A percentile compares a stretch with the other conserved stretches of the same genome.
Evolutionary conservation across 805 yeast genomes (phyloP).

Genomic region (Metschnikowia peoriensis): DNA sequence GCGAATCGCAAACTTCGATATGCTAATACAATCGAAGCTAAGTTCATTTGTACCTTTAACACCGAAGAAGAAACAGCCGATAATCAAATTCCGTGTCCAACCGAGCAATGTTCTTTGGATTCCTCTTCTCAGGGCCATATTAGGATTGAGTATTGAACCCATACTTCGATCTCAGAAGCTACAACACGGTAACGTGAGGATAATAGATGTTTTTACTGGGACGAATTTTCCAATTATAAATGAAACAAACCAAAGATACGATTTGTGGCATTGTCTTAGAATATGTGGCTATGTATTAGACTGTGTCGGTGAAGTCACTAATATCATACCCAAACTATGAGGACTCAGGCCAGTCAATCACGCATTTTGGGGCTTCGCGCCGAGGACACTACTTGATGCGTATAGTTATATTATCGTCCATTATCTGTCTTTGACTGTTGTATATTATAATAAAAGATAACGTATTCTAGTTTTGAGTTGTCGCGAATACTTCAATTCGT

Average conservation of each 20-base stretch:
- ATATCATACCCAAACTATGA: slow-evolving; percentile 3
- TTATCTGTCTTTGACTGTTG: background rate
- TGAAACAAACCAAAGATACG: slow-evolving; percentile 10
- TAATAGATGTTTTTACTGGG: background rate
- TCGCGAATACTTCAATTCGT: background rate
- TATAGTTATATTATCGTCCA: background rate
- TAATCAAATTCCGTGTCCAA: background rate
- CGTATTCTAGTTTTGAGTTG: background rate
- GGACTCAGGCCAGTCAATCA: background rate
- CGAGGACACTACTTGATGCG: too few species aligned
- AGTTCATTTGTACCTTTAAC: background rate
- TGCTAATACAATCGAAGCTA: slow-evolving; percentile 2
- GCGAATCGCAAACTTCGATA: background rate
- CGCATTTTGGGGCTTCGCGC: too few species aligned
- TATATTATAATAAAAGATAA: background rate
- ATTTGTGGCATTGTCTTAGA: slow-evolving; percentile 17
- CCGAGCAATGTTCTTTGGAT: slow-evolving; percentile 19
- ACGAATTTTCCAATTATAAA: slow-evolving; percentile 1
- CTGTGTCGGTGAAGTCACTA: background rate
- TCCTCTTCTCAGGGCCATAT: slow-evolving; percentile 16
- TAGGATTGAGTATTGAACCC: slow-evolving; percentile 7
- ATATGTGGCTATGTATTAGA: slow-evolving; percentile 13
- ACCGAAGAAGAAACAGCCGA: too few species aligned
- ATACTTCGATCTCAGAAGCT: background rate
- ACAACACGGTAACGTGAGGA: background rate